phyloP scores from a whole-genome alignment of 345 rosid genomes.

The Euphorbia tirucalli region DNA sequence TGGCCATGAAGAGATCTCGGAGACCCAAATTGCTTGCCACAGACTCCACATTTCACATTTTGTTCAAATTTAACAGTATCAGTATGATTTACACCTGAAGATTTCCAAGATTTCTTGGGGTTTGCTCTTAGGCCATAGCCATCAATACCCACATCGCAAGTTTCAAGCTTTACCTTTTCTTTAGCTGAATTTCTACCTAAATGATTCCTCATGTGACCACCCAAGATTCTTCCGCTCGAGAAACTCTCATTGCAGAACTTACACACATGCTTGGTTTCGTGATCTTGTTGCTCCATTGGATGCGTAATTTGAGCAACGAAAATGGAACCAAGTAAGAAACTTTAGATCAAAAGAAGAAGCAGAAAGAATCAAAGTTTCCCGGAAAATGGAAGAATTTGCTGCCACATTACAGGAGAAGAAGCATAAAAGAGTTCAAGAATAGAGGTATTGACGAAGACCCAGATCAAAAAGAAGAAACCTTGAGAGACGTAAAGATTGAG shows the following conservation, averaged over 20 bases:
- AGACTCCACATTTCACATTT: conserved; percentile 25
- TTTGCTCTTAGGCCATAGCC: conserved; percentile 54
- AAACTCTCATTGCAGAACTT: conserved; percentile 32
- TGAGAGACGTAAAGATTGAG: not conserved
- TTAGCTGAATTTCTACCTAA: conserved; percentile 10
- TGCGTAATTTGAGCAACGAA: not conserved
- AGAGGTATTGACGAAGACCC: conserved; percentile 26
- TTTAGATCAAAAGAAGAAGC: conserved; percentile 16
- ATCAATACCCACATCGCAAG: conserved; percentile 24
- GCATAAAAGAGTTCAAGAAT: conserved; percentile 26
- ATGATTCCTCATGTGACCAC: conserved; percentile 40
- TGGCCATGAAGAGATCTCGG: conserved; percentile 46
- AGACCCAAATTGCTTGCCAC: conserved; percentile 41
- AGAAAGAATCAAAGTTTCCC: conserved; percentile 13
- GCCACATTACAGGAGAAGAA: conserved; percentile 10
- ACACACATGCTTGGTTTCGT: conserved; percentile 27
- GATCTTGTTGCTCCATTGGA: conserved; percentile 27
- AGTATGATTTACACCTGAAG: conserved; percentile 24
- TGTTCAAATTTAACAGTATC: conserved; percentile 15
- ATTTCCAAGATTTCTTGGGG: conserved; percentile 65
- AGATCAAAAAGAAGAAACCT: conserved; percentile 18
- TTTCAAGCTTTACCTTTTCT: conserved; percentile 19
- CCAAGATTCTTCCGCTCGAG: conserved; percentile 31
- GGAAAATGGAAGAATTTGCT: not conserved
- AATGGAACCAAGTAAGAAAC: conserved; percentile 8